These are phyloP conservation scores for Clonostachys rhizophaga DNA, from an alignment of 2,329 filamentous ascomycete species.

Conservation along the genomic window DNA sequence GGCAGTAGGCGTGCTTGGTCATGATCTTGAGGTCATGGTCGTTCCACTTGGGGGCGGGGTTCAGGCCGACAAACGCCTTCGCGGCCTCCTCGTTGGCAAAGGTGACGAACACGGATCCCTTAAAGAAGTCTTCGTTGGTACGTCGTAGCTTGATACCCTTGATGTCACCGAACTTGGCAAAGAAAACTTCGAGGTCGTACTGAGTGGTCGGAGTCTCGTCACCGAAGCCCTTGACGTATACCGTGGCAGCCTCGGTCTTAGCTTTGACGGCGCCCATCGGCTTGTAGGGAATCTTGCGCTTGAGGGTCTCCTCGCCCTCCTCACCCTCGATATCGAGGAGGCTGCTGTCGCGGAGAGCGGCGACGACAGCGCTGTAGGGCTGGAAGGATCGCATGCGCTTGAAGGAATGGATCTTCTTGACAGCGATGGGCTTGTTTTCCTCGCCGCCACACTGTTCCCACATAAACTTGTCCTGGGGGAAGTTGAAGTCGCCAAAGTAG, in stretches of 20 bases:
- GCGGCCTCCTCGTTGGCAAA: conserved; percentile 76
- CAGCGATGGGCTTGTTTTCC: conserved; percentile 74
- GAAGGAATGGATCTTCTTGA: conserved; percentile 79
- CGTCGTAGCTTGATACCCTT: conserved; percentile 86
- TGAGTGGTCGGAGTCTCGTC: conserved; percentile 79
- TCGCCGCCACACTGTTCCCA: conserved; percentile 72
- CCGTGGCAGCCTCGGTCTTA: conserved; percentile 65
- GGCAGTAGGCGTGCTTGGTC: conserved; percentile 83
- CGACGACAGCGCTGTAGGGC: conserved; percentile 77
- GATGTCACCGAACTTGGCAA: conserved; percentile 72
- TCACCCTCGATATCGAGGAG: conserved; percentile 70
- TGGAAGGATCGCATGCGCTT: conserved; percentile 96
- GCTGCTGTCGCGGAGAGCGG: conserved; percentile 74
- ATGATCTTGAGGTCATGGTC: conserved; percentile 75
- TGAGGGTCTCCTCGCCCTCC: conserved; percentile 66
- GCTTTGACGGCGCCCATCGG: conserved; percentile 54
- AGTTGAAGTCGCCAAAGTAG: conserved; percentile 90
- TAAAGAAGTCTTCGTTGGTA: conserved; percentile 69
- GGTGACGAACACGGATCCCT: conserved; percentile 94
- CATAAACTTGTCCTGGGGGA: conserved; percentile 84
- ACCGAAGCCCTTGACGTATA: conserved; percentile 95
- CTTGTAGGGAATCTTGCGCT: conserved; percentile 70
- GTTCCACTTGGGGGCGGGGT: conserved; percentile 82
- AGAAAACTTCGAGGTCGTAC: conserved; percentile 92
- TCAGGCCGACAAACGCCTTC: conserved; percentile 73